Conservation (phyloP, 1,139 yeast genomes). For the Yamadazyma songkhlaensis region DNA sequence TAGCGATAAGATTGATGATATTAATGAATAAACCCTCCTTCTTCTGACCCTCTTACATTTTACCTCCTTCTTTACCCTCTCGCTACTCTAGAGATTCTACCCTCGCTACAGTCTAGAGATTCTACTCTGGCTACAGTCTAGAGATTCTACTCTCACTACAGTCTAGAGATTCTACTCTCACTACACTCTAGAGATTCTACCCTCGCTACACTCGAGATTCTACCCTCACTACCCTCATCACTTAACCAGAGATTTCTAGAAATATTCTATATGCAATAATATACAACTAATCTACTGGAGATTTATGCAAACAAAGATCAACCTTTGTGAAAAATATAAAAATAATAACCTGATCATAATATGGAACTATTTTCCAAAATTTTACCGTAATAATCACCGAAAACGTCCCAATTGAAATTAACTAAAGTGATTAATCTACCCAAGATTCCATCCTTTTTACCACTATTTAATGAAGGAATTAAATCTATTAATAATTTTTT, state of each 20-base stretch:
- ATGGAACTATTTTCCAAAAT: background rate
- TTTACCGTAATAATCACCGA: constrained; percentile 47
- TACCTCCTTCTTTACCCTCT: no score
- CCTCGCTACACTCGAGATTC: no score
- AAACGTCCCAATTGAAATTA: constrained; percentile 75
- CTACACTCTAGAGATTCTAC: no score
- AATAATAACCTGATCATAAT: background rate
- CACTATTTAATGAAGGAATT: constrained; percentile 16
- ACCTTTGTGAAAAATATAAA: background rate
- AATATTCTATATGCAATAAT: constrained; percentile 1
- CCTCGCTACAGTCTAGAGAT: no score
- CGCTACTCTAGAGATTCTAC: no score
- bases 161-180: no score
- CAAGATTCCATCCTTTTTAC: constrained; percentile 37
- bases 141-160: no score
- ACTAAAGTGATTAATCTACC: constrained; percentile 55
- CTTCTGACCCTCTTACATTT: no score
- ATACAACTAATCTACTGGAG: background rate
- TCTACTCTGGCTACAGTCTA: no score
- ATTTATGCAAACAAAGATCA: background rate
- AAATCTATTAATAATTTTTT: constrained; percentile 43
- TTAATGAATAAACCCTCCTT: background rate
- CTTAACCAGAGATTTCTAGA: background rate
- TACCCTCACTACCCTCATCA: no score
- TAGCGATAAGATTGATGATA: background rate